A percentile compares a stretch with the other conserved stretches of the same genome.
These are phyloP conservation scores for Solanum neorickii DNA, from an alignment of 257 asterid genomes.

Conservation along the genomic window DNA sequence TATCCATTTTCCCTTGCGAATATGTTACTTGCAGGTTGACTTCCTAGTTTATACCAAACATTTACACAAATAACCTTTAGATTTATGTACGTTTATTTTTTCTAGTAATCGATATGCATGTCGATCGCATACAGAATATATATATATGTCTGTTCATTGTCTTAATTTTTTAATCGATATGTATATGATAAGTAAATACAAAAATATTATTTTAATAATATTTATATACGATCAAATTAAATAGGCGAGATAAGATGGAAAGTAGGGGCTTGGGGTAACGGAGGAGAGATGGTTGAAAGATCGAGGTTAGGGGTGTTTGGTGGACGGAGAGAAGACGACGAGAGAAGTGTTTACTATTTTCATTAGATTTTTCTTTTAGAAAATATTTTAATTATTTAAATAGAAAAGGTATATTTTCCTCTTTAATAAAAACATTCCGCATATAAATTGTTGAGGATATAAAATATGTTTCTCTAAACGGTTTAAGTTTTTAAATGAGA, in stretches of 20 bases:
- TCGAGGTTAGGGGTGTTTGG: background rate
- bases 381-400: background rate
- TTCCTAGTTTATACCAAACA: slow-evolving; percentile 12
- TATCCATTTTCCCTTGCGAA: background rate
- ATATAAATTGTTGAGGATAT: background rate
- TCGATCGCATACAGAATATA: too few species aligned
- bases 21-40: background rate
- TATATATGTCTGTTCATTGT: background rate
- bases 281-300: background rate
- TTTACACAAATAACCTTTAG: background rate
- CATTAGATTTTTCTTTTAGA: background rate
- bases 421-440: background rate
- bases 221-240: background rate
- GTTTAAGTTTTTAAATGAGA: too few species aligned
- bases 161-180: too few species aligned
- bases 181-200: background rate
- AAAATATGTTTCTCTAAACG: too few species aligned
- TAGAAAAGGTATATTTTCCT: background rate
- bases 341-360: background rate
- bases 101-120: too few species aligned
- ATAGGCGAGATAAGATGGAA: background rate
- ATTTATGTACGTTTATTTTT: too few species aligned
- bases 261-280: background rate
- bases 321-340: background rate
- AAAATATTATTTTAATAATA: background rate